Base-by-base conservation (phyloP, 495 filamentous ascomycete species). In the Hypoxylon subgilvum region DNA sequence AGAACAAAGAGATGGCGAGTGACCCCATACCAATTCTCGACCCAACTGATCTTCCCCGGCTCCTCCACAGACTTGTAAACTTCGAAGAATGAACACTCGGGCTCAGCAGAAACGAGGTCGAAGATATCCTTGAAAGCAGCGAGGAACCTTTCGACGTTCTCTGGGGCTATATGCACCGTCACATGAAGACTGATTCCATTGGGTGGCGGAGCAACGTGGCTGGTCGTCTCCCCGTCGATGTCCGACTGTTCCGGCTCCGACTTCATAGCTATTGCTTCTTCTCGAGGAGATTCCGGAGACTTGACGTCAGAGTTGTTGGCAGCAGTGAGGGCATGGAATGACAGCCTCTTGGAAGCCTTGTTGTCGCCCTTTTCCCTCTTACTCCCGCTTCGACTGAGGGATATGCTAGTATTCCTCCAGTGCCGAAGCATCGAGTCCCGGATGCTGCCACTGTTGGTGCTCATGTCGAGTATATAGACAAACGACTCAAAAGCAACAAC, bases 1-100 rank as follows among this genome's bases (percentile, higher is more conserved):
- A 9, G 21, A 7, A 16, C 16, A 27, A 31, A 27, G 16, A 7
- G 8, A 10, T 30, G 8, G 12, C 5, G 17, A 16, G 43, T 30
- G 22, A 14, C 8, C n/a, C 1, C 18, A 10, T 57, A 58, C 77
- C 78, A 81, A 42, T 82, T 74, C 52, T 81, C 77, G 14, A 81
- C 69, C 69, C 73, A 79, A 19, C 65, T 72, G 17, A 81, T 42
- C 28, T 67, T 71, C 10, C 77, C 77, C 8, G 76, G 76, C 5
- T 77, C 64, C 27, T 75, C 71, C 1, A 61, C 49, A 12, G 66
- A 68, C 46, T 71, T 69, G 42, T 77, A 81, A 6, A 79, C 56
- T 56, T 81, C 77, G 51, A 81, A 81, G 61, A 80, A 81, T 7
- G 69, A 70, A 49, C 74, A 79, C 23, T 80, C 74, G 1, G 75